phyloP scores from a whole-genome alignment of 2,329 filamentous ascomycete genomes.

The Pseudofabraea citricarpa region DNA sequence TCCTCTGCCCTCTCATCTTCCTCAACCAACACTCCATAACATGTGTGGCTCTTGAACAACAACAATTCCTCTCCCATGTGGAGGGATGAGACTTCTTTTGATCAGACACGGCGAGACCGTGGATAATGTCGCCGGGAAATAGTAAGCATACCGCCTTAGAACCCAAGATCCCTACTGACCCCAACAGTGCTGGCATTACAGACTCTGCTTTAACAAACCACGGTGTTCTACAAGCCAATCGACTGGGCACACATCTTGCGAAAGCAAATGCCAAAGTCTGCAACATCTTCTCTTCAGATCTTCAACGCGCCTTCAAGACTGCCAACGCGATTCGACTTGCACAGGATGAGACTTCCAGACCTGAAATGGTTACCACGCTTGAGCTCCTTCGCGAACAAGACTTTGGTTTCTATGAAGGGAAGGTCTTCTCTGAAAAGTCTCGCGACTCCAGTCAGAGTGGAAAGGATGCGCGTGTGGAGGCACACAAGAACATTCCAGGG shows the following conservation, averaged over 20 bases:
- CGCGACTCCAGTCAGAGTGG: constrained; percentile 26
- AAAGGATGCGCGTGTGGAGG: constrained; percentile 33
- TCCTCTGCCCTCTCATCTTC: neutral
- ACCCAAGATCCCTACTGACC: constrained; percentile 9
- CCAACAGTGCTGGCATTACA: constrained; percentile 65
- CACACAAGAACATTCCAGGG: constrained; percentile 34
- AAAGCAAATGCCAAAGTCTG: constrained; percentile 58
- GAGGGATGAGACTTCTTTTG: constrained; percentile 62
- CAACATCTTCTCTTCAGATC: constrained; percentile 72
- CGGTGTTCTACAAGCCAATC: constrained; percentile 72
- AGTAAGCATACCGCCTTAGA: constrained; percentile 43
- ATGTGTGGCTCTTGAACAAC: constrained; percentile 18
- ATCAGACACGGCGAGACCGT: constrained; percentile 88
- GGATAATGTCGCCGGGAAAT: constrained; percentile 77
- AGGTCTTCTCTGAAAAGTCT: constrained; percentile 43
- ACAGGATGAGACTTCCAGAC: constrained; percentile 30
- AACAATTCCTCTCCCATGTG: constrained; percentile 14
- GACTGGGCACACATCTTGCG: constrained; percentile 63
- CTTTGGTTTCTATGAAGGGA: constrained; percentile 68
- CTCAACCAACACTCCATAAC: constrained; percentile 8
- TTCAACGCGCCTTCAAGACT: constrained; percentile 69
- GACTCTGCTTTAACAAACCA: constrained; percentile 80
- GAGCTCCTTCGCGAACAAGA: constrained; percentile 64
- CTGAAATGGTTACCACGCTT: constrained; percentile 19
- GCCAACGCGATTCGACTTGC: constrained; percentile 60